These are phyloP conservation scores for Cladophialophora yegresii DNA, from an alignment of 2,329 filamentous ascomycete genomes.

Conservation along the genomic window DNA sequence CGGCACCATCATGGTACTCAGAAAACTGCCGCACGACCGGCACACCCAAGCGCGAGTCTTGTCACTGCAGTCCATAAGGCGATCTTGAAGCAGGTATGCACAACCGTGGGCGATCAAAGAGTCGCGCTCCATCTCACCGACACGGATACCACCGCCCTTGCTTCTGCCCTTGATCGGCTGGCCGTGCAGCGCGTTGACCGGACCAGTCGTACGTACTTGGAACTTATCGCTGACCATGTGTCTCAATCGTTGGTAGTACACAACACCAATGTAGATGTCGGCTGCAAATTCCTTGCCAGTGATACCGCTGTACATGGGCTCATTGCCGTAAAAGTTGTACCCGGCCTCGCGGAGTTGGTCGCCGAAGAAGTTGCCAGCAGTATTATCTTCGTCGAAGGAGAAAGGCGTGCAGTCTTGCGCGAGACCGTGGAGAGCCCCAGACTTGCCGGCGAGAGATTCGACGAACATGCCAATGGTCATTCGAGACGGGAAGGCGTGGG, in stretches of 20 bases:
- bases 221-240: constrained; percentile 99
- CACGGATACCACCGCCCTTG: constrained; percentile 95
- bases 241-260: constrained; percentile 95
- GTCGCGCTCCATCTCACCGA: constrained; percentile 99
- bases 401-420: constrained; percentile 96
- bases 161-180: constrained; percentile 97
- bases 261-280: constrained; percentile 94
- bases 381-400: constrained; percentile 88
- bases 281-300: constrained; percentile 91
- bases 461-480: constrained; percentile 99
- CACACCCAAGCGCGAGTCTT: constrained; percentile 89
- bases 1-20: constrained; percentile 70
- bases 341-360: constrained; percentile 93
- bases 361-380: constrained; percentile 90
- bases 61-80: constrained; percentile 95
- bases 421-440: constrained; percentile 90
- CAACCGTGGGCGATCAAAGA: constrained; percentile 92
- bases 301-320: constrained; percentile 97
- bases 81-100: constrained; percentile 90
- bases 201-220: constrained; percentile 94
- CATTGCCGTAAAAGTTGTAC: constrained; percentile 97
- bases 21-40: constrained; percentile 82
- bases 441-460: constrained; percentile 93
- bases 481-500: constrained; percentile 96
- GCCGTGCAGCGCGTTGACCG: constrained; percentile 83